A percentile compares a stretch with the other conserved stretches of the same genome.
Conservation (phyloP, 352 stramenopile genomes). For the Pythium folliculosum region DNA sequence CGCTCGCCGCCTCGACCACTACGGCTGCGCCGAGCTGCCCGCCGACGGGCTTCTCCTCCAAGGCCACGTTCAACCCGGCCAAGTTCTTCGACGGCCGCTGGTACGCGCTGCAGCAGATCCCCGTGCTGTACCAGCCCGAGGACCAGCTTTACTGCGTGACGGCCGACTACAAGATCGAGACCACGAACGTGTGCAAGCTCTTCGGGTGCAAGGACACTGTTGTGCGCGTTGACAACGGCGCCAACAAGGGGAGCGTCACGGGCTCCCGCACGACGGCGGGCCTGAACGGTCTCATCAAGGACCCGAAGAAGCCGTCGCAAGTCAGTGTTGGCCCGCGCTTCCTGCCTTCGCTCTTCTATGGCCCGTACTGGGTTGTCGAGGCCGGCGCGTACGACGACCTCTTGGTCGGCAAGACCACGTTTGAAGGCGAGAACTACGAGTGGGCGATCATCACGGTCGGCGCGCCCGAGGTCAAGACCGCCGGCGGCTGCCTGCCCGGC, state of each 20-base stretch:
- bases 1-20: slow-evolving; percentile 12
- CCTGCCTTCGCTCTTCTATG: slow-evolving; percentile 23
- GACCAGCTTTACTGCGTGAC: slow-evolving; percentile 27
- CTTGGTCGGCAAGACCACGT: slow-evolving; percentile 8
- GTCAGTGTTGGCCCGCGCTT: slow-evolving; percentile 18
- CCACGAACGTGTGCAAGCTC: slow-evolving; percentile 13
- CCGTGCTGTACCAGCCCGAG: slow-evolving; percentile 19
- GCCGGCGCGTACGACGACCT: slow-evolving; percentile 25
- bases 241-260: slow-evolving; percentile 22
- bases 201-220: slow-evolving; percentile 22
- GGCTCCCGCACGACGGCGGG: slow-evolving; percentile 10
- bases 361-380: slow-evolving; percentile 28
- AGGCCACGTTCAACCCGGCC: slow-evolving; percentile 26
- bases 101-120: slow-evolving; percentile 27
- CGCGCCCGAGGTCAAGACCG: slow-evolving; percentile 18
- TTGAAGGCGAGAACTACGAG: slow-evolving; percentile 23
- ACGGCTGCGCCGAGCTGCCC: slow-evolving; percentile 16
- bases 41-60: slow-evolving; percentile 15
- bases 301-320: slow-evolving; percentile 21
- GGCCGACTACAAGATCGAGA: slow-evolving; percentile 26
- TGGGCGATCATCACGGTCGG: slow-evolving; percentile 27
- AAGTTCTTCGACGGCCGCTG: slow-evolving; percentile 27
- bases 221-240: slow-evolving; percentile 20
- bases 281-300: slow-evolving; percentile 25
- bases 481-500: slow-evolving; percentile 16